A percentile compares a stretch with the other conserved stretches of the same genome.
Conservation (phyloP, 148 eudicot genomes). For the Gaultheria prostrata region DNA sequence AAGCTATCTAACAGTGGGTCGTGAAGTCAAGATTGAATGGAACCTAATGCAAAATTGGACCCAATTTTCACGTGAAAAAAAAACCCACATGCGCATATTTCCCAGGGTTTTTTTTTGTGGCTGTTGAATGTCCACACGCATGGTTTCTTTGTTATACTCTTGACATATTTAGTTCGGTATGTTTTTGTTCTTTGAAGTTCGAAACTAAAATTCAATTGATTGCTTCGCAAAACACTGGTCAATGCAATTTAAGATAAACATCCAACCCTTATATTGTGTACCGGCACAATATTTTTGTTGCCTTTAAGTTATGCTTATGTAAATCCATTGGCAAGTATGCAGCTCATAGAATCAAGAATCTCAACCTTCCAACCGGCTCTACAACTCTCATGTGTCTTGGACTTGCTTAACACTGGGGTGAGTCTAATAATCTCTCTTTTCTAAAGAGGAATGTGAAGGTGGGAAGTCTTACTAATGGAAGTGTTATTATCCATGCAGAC, state of each 20-base stretch:
- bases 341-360: constrained; percentile 87
- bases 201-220: too few relatives aligned
- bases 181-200: too few relatives aligned
- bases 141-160: too few relatives aligned
- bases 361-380: constrained; percentile 58
- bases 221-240: not conserved
- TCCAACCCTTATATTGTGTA: not conserved
- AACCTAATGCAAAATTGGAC: too few relatives aligned
- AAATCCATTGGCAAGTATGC: constrained; percentile 17
- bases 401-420: constrained; percentile 71
- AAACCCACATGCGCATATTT: too few relatives aligned
- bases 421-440: constrained; percentile 19
- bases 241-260: not conserved
- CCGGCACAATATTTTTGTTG: too few relatives aligned
- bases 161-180: too few relatives aligned
- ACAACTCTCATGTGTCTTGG: constrained; percentile 63
- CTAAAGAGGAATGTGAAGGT: not conserved
- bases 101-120: too few relatives aligned
- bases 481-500: constrained; percentile 39
- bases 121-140: too few relatives aligned
- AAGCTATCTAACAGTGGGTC: too few relatives aligned
- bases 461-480: not conserved
- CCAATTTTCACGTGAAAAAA: too few relatives aligned
- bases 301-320: not conserved
- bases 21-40: too few relatives aligned